Conservation (phyloP, 2,329 filamentous ascomycete genomes). For the Moelleriella libera region DNA sequence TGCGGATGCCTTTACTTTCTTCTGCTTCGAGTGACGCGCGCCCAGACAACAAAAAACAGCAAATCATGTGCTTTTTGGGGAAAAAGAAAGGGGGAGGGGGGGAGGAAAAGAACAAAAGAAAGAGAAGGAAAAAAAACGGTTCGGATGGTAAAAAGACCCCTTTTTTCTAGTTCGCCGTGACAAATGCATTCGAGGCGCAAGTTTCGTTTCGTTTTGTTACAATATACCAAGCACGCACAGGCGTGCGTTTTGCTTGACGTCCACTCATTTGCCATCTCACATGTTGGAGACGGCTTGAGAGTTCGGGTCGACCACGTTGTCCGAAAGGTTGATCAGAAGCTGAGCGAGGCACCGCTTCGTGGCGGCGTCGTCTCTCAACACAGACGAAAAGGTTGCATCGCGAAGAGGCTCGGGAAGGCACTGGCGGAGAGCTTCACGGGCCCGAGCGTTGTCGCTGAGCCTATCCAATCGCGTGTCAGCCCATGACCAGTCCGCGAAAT, state of each 20-base stretch:
- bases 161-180: background rate
- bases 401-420: slow-evolving; percentile 97
- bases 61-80: too few relatives aligned
- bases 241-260: background rate
- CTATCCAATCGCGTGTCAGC: slow-evolving; percentile 26
- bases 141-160: too few relatives aligned
- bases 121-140: too few relatives aligned
- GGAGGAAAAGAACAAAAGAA: too few relatives aligned
- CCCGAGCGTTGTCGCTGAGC: slow-evolving; percentile 88
- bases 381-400: slow-evolving; percentile 91
- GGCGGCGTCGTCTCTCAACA: slow-evolving; percentile 89
- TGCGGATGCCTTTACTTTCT: too few relatives aligned
- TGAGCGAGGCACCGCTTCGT: slow-evolving; percentile 97
- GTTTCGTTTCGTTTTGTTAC: background rate
- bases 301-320: slow-evolving; percentile 53
- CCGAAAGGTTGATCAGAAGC: slow-evolving; percentile 88
- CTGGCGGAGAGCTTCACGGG: slow-evolving; percentile 85
- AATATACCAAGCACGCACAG: background rate
- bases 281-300: slow-evolving; percentile 20
- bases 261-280: slow-evolving; percentile 11
- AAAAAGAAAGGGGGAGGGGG: too few relatives aligned
- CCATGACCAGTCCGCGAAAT: background rate
- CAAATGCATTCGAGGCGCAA: background rate
- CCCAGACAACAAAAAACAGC: too few relatives aligned
- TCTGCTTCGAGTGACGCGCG: too few relatives aligned